phyloP scores from a whole-genome alignment of 2,329 filamentous ascomycete genomes.

The Nothomitra cinnamomea region DNA sequence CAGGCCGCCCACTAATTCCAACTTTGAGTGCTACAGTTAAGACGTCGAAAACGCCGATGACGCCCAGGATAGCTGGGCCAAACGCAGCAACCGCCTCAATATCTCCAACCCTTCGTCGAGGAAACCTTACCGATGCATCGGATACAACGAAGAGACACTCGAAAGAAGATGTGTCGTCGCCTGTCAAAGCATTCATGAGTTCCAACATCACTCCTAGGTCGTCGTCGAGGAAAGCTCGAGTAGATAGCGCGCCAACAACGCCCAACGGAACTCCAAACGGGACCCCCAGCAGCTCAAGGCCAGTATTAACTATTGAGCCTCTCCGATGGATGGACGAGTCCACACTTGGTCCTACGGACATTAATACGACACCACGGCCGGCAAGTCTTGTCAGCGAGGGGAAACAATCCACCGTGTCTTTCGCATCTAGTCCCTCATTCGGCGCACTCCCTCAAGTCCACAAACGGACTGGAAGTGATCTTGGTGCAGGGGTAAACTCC shows the following conservation, averaged over 20 bases:
- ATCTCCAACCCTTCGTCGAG: conserved; percentile 6
- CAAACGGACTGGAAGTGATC: conserved; percentile 17
- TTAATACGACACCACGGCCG: conserved; percentile 15
- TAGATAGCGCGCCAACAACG: conserved; percentile 50
- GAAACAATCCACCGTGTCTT: conserved; percentile 15
- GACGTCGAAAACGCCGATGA: conserved; percentile 35
- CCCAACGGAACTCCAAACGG: conserved; percentile 41
- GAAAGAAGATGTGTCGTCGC: conserved; percentile 35
- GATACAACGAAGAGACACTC: conserved; percentile 19
- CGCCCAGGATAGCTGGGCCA: conserved; percentile 38
- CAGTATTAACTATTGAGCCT: conserved; percentile 18
- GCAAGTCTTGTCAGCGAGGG: conserved; percentile 22
- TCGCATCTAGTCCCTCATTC: conserved; percentile 15
- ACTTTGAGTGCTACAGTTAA: conserved; percentile 47
- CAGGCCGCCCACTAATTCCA: conserved; percentile 47
- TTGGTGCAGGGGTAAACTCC: conserved; percentile 12
- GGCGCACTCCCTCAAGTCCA: conserved; percentile 9
- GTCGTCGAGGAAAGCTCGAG: conserved; percentile 51
- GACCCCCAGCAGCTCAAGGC: conserved; percentile 21
- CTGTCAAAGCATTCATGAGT: conserved; percentile 39
- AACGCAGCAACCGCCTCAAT: conserved; percentile 19
- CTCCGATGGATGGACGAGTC: conserved; percentile 17
- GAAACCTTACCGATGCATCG: conserved; percentile 15
- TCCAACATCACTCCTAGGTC: conserved; percentile 66
- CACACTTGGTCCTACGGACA: conserved; percentile 14